Evolutionary conservation across 345 rosid species (phyloP).

Genomic region (Triadica sebifera): DNA sequence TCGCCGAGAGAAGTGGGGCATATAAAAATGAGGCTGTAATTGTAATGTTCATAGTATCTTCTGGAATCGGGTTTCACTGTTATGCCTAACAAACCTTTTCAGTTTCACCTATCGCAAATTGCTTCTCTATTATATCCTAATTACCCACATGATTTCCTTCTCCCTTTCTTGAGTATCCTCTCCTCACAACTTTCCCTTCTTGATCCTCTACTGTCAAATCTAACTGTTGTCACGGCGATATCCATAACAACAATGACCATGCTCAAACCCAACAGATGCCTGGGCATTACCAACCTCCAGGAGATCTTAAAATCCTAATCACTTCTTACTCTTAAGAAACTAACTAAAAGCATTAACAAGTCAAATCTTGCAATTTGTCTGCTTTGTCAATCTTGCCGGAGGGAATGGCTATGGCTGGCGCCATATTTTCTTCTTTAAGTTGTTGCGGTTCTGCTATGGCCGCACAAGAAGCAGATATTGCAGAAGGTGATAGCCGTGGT

Average conservation of each 20-base stretch:
- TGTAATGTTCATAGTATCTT: no score
- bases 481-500: slow-evolving; percentile 2
- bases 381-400: neutral
- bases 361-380: neutral
- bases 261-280: neutral
- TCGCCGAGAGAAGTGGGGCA: neutral
- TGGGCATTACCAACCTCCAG: neutral
- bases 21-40: neutral
- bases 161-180: no score
- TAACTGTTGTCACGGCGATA: neutral
- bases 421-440: neutral
- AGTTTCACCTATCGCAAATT: neutral
- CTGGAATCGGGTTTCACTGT: neutral
- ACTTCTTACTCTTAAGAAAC: neutral
- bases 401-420: neutral
- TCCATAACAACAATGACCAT: neutral
- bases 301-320: neutral
- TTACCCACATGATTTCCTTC: no score
- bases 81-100: neutral
- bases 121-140: no score
- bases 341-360: neutral
- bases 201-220: neutral
- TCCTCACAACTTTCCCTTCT: no score
- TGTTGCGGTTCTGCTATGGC: neutral
- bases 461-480: neutral